These are phyloP conservation scores for Dactylis glomerata DNA, from an alignment of 176 grass and related monocot species.

Conservation along the genomic window DNA sequence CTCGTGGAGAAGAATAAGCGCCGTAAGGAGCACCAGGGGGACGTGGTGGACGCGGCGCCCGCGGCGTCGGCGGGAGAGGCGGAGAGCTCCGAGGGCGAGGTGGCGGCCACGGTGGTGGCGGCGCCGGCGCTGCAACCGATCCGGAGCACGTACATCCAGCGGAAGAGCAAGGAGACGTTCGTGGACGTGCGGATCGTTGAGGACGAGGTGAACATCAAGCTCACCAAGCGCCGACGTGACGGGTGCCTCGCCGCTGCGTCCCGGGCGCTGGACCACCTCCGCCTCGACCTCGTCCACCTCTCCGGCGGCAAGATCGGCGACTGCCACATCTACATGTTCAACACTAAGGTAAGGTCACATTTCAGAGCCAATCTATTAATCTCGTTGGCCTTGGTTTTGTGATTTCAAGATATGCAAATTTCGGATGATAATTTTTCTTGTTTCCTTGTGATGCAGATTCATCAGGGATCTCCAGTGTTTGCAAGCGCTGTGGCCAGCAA, in stretches of 20 bases:
- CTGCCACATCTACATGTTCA: constrained; percentile 94
- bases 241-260: constrained; percentile 67
- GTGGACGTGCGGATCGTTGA: constrained; percentile 95
- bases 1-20: constrained; percentile 64
- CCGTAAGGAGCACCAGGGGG: constrained; percentile 37
- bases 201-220: constrained; percentile 94
- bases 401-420: neutral
- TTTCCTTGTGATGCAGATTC: constrained; percentile 49
- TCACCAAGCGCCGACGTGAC: constrained; percentile 71
- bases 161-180: constrained; percentile 73
- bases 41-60: constrained; percentile 29
- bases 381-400: neutral
- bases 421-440: neutral
- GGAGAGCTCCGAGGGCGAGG: constrained; percentile 50
- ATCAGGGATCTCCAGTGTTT: constrained; percentile 54
- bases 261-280: constrained; percentile 65
- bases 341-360: constrained; percentile 56
- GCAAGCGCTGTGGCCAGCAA: constrained; percentile 65
- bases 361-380: neutral
- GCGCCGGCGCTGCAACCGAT: constrained; percentile 30
- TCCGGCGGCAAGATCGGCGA: constrained; percentile 85
- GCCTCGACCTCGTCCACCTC: constrained; percentile 76
- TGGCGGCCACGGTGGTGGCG: constrained; percentile 7
- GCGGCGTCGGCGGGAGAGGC: neutral
- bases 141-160: constrained; percentile 84